Conservation (phyloP, 768 basidiomycete species). For the Amanita subjunquillea region DNA sequence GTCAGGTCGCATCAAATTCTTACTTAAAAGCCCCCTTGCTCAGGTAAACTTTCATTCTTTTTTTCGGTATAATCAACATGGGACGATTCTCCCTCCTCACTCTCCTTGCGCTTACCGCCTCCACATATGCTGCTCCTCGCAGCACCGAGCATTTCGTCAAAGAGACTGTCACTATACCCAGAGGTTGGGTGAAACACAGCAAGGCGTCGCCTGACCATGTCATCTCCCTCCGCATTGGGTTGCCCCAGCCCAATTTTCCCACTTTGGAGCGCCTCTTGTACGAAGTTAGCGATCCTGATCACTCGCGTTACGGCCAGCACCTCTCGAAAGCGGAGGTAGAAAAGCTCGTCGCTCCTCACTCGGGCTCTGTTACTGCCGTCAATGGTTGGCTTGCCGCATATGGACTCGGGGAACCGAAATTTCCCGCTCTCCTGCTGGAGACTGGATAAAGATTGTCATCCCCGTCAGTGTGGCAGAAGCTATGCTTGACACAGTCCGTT, state of each 20-base stretch:
- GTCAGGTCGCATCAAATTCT: too few species aligned
- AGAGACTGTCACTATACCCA: conserved; percentile 26
- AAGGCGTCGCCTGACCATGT: conserved; percentile 33
- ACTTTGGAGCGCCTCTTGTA: conserved; percentile 39
- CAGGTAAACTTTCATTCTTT: not conserved
- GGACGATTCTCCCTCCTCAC: conserved; percentile 2
- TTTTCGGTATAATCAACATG: not conserved
- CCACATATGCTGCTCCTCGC: conserved; percentile 13
- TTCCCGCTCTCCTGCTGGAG: conserved; percentile 44
- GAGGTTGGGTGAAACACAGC: conserved; percentile 37
- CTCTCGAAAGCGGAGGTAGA: conserved; percentile 62
- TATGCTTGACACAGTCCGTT: conserved; percentile 51
- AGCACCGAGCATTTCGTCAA: conserved; percentile 14
- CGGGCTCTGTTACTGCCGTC: conserved; percentile 41
- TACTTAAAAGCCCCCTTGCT: too few species aligned
- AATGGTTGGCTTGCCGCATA: conserved; percentile 50
- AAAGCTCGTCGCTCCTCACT: conserved; percentile 47
- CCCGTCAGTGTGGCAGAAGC: conserved; percentile 49
- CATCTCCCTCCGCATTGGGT: conserved; percentile 46
- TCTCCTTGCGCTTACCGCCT: conserved; percentile 8
- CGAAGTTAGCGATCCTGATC: conserved; percentile 45
- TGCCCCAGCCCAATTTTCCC: conserved; percentile 40
- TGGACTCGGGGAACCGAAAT: conserved; percentile 37
- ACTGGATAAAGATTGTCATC: conserved; percentile 58
- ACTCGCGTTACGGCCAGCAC: conserved; percentile 40